phyloP scores from a whole-genome alignment of 2,329 filamentous ascomycete genomes.

The Nemania sp. region DNA sequence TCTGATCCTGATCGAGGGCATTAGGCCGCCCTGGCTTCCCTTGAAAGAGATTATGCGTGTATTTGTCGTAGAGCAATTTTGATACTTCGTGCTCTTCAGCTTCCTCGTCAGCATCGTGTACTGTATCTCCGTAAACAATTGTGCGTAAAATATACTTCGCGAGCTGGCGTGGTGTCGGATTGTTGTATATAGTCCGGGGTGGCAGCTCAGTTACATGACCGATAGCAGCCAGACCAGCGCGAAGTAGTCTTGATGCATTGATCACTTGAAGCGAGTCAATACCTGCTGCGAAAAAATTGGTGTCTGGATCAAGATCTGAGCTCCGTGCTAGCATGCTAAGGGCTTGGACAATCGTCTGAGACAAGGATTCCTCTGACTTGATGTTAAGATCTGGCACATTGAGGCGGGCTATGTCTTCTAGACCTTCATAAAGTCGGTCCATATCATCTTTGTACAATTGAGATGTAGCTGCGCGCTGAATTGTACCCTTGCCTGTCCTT shows the following conservation, averaged over 20 bases:
- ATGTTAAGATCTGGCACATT: constrained; percentile 24
- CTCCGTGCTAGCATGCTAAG: background rate
- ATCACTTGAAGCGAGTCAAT: constrained; percentile 47
- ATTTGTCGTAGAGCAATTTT: background rate
- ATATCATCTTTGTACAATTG: constrained; percentile 45
- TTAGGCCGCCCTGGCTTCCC: background rate
- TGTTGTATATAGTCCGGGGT: background rate
- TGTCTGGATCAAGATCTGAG: constrained; percentile 29
- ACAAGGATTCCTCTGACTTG: constrained; percentile 28
- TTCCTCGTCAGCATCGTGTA: background rate
- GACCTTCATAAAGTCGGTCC: constrained; percentile 40
- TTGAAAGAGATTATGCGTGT: background rate
- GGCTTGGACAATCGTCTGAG: constrained; percentile 28
- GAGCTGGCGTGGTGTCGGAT: background rate
- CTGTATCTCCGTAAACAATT: background rate
- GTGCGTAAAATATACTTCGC: background rate
- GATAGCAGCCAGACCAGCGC: background rate
- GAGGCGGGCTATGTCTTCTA: background rate
- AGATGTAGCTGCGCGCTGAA: constrained; percentile 30
- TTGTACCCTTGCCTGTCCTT: constrained; percentile 39
- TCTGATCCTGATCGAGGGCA: constrained; percentile 22
- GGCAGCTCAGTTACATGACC: background rate
- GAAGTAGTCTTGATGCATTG: background rate
- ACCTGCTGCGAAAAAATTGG: constrained; percentile 45
- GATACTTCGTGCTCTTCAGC: background rate